Percentiles rank a stretch among this genome's conserved stretches.
Evolutionary conservation across 2,329 filamentous ascomycete genomes (phyloP).

Genomic region (Verticillium albo-atrum): DNA sequence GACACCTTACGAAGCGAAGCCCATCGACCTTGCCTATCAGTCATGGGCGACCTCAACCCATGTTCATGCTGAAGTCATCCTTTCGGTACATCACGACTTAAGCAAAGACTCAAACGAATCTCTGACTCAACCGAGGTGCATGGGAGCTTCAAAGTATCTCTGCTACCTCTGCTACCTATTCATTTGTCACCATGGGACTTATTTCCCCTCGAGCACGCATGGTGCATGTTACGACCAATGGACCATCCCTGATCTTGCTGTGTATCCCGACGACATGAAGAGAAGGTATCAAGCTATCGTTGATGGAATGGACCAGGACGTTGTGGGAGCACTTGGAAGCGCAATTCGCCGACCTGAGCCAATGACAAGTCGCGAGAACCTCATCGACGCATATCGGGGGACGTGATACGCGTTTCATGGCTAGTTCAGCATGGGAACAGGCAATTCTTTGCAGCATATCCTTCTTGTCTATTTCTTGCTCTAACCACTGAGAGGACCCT

Average conservation of each 20-base stretch:
- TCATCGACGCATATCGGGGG: neutral
- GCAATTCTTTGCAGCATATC: neutral
- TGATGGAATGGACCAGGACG: constrained; percentile 6
- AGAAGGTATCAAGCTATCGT: constrained; percentile 6
- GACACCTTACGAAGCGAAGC: constrained; percentile 8
- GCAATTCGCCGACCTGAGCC: constrained; percentile 10
- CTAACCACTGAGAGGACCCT: constrained; percentile 15
- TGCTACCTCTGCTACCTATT: constrained; percentile 14
- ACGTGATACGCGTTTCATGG: neutral
- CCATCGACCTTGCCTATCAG: constrained; percentile 9
- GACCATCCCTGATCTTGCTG: constrained; percentile 12
- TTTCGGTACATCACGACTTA: constrained; percentile 10
- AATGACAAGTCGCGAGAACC: constrained; percentile 13
- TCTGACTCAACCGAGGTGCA: constrained; percentile 4
- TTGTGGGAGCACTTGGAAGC: neutral
- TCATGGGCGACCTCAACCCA: constrained; percentile 12
- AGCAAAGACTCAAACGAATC: neutral
- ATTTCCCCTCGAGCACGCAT: constrained; percentile 11
- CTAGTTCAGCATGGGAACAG: neutral
- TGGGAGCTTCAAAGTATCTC: constrained; percentile 13
- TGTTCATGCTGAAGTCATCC: constrained; percentile 12
- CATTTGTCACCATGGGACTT: constrained; percentile 10
- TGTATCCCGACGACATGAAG: constrained; percentile 6
- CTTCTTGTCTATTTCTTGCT: neutral
- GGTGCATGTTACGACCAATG: constrained; percentile 13